phyloP scores from a whole-genome alignment of 768 basidiomycete species.

The Panus rudis region DNA sequence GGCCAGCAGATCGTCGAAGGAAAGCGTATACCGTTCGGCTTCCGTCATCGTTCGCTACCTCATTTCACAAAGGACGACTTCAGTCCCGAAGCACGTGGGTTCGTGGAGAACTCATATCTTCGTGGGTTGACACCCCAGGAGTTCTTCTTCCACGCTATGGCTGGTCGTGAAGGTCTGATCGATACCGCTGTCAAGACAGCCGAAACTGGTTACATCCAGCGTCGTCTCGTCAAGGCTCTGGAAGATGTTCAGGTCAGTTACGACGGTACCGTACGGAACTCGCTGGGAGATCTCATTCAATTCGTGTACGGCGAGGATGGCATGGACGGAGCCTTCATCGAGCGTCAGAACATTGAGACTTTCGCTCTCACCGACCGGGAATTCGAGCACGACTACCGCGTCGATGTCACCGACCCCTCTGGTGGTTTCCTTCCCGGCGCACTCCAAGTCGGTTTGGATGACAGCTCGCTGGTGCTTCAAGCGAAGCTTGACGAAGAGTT shows the following conservation, averaged over 20 bases:
- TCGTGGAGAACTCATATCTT: constrained; percentile 98
- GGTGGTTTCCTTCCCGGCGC: constrained; percentile 76
- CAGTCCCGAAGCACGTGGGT: constrained; percentile 94
- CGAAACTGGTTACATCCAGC: constrained; percentile 98
- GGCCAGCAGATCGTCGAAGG: constrained; percentile 98
- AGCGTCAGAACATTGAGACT: constrained; percentile 89
- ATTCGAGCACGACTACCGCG: constrained; percentile 90
- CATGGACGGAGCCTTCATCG: constrained; percentile 97
- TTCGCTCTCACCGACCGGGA: constrained; percentile 74
- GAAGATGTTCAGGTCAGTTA: constrained; percentile 98
- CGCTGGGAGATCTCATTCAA: constrained; percentile 91
- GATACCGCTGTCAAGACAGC: constrained; percentile 99
- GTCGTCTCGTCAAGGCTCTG: constrained; percentile 94
- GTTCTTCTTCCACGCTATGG: constrained; percentile 99
- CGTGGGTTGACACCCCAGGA: constrained; percentile 96
- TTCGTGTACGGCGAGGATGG: constrained; percentile 98
- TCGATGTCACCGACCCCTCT: constrained; percentile 82
- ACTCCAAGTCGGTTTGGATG: constrained; percentile 83
- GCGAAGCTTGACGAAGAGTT: constrained; percentile 77
- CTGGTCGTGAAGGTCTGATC: constrained; percentile 96
- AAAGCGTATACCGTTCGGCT: constrained; percentile 96
- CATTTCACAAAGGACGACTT: constrained; percentile 99
- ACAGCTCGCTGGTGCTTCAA: constrained; percentile 79
- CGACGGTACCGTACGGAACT: constrained; percentile 96
- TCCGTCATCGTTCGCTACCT: constrained; percentile 91